phyloP scores from a whole-genome alignment of 805 yeast species.

The Teunomyces lycoperdinae region DNA sequence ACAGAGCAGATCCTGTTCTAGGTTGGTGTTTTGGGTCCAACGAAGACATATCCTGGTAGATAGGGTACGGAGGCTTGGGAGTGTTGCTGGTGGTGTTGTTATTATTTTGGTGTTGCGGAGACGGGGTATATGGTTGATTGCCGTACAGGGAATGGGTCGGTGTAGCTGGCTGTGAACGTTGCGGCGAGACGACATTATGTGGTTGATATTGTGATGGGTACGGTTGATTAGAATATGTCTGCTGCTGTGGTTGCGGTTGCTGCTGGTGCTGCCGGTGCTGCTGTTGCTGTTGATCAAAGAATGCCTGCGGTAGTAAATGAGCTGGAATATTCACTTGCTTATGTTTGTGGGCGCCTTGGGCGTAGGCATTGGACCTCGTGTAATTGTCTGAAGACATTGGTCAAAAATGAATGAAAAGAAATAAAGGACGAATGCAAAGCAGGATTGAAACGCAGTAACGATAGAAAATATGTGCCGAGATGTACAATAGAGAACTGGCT shows the following conservation, averaged over 20 bases:
- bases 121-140: neutral
- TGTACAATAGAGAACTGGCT: neutral
- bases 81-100: neutral
- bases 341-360: slow-evolving; percentile 1
- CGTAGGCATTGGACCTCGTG: slow-evolving; percentile 2
- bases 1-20: slow-evolving; percentile 1
- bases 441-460: neutral
- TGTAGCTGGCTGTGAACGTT: neutral
- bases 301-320: slow-evolving; percentile 15
- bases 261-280: neutral
- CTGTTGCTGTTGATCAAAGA: slow-evolving; percentile 5
- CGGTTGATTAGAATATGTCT: neutral
- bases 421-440: neutral
- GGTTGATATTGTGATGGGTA: neutral
- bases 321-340: slow-evolving; percentile 13
- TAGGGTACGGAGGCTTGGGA: slow-evolving; percentile 1
- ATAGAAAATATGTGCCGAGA: neutral
- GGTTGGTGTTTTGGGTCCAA: neutral
- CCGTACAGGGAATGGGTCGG: slow-evolving; percentile 1
- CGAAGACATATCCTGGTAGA: neutral
- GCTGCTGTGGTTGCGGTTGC: slow-evolving; percentile 4
- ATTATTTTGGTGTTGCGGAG: slow-evolving; percentile 1
- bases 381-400: slow-evolving; percentile 1
- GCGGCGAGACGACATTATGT: neutral
- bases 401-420: slow-evolving; percentile 1